phyloP scores from a whole-genome alignment of 1,284 basidiomycete species.

The Erythrobasidium hasegawianum region DNA sequence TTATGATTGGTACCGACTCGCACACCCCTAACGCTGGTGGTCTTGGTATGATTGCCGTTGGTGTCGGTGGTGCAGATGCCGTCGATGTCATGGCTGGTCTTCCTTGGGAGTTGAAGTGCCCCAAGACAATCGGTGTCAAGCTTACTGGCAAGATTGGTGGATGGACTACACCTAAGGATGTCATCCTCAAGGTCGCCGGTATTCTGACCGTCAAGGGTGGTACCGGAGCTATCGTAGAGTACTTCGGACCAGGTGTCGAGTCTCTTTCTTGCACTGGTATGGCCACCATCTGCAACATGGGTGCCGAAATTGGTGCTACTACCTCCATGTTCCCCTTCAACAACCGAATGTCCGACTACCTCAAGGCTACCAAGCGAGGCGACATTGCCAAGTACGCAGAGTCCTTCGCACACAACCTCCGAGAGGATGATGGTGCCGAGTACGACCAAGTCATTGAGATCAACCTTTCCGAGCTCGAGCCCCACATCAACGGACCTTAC shows the following conservation, averaged over 20 bases:
- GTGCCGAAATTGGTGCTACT: slow-evolving; percentile 98
- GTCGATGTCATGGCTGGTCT: slow-evolving; percentile 97
- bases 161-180: slow-evolving; percentile 97
- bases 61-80: slow-evolving; percentile 98
- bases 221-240: slow-evolving; percentile 95
- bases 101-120: slow-evolving; percentile 99
- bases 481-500: slow-evolving; percentile 99
- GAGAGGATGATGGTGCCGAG: slow-evolving; percentile 81
- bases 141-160: slow-evolving; percentile 90
- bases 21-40: slow-evolving; percentile 99
- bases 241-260: slow-evolving; percentile 88
- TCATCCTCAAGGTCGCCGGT: slow-evolving; percentile 95
- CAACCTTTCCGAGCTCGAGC: slow-evolving; percentile 93
- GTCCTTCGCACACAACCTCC: slow-evolving; percentile 85
- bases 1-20: slow-evolving; percentile 99
- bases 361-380: slow-evolving; percentile 75
- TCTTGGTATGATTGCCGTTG: slow-evolving; percentile 97
- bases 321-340: slow-evolving; percentile 99
- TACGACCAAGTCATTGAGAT: slow-evolving; percentile 95
- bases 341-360: slow-evolving; percentile 85
- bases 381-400: slow-evolving; percentile 87
- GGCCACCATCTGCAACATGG: slow-evolving; percentile 99
- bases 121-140: slow-evolving; percentile 97
- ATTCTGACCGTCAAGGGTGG: slow-evolving; percentile 97
- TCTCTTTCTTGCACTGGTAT: slow-evolving; percentile 97